Evolutionary conservation across 2,329 filamentous ascomycete genomes (phyloP).

Genomic region (Venturia asperata): DNA sequence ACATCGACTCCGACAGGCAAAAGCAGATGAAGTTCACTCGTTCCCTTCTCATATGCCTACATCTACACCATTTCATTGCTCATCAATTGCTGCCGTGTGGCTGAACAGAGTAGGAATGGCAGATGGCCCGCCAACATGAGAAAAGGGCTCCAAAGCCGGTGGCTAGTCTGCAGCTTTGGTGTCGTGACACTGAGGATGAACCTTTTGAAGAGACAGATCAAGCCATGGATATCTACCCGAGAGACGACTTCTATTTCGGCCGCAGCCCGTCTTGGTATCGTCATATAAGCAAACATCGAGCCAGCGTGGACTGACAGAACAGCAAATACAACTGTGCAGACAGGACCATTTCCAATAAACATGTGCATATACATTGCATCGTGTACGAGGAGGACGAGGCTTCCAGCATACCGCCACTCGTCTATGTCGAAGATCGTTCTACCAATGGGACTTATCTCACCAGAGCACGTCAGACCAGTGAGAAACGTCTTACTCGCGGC

Average conservation of each 20-base stretch:
- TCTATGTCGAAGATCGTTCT: conserved; percentile 43
- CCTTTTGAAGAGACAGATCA: conserved; percentile 5
- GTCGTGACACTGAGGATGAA: neutral
- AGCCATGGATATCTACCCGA: conserved; percentile 19
- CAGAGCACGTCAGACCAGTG: neutral
- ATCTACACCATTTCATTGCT: neutral
- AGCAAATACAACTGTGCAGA: conserved; percentile 22
- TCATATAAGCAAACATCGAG: neutral
- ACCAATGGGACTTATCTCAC: conserved; percentile 36
- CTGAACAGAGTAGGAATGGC: neutral
- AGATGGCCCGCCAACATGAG: neutral
- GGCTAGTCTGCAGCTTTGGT: neutral
- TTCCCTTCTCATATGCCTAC: neutral
- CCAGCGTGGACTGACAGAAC: neutral
- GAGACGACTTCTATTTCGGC: conserved; percentile 25
- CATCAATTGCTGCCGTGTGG: neutral
- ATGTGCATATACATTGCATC: conserved; percentile 42
- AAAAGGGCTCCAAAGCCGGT: neutral
- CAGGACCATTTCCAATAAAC: conserved; percentile 38
- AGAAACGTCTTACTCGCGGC: conserved; percentile 12
- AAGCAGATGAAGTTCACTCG: neutral
- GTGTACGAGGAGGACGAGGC: conserved; percentile 36
- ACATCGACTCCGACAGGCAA: neutral
- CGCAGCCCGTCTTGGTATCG: conserved; percentile 22
- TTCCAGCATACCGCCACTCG: conserved; percentile 36